phyloP scores from a whole-genome alignment of 1,284 basidiomycete species.

The Testicularia cyperi region DNA sequence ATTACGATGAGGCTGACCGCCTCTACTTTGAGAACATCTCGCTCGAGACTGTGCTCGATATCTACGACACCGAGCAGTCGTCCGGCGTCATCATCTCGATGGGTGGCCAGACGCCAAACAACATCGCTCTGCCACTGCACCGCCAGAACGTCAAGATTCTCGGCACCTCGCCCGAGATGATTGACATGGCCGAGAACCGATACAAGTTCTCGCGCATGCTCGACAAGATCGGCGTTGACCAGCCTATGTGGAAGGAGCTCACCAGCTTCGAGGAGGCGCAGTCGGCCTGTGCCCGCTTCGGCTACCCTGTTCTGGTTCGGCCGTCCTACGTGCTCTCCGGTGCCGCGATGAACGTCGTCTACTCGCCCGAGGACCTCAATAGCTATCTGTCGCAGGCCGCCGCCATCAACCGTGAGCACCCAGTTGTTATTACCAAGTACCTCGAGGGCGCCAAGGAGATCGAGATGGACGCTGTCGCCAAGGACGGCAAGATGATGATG shows the following conservation, averaged over 20 bases:
- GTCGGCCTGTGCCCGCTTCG: slow-evolving; percentile 61
- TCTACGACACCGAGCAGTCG: slow-evolving; percentile 88
- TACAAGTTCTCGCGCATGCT: slow-evolving; percentile 99
- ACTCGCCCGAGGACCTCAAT: slow-evolving; percentile 82
- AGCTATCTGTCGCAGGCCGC: slow-evolving; percentile 94
- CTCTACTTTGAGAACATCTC: slow-evolving; percentile 99
- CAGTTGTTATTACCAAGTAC: slow-evolving; percentile 98
- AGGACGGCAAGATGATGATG: slow-evolving; percentile 96
- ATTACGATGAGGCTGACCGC: slow-evolving; percentile 97
- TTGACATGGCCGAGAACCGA: slow-evolving; percentile 97
- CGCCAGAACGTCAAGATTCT: slow-evolving; percentile 97
- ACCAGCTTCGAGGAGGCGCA: slow-evolving; percentile 86
- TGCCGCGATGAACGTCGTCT: slow-evolving; percentile 99
- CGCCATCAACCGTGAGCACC: slow-evolving; percentile 93
- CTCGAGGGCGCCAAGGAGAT: slow-evolving; percentile 99
- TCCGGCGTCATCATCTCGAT: slow-evolving; percentile 92
- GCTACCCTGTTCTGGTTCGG: slow-evolving; percentile 92
- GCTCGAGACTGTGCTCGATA: slow-evolving; percentile 92
- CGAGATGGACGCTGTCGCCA: slow-evolving; percentile 98
- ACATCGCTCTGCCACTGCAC: slow-evolving; percentile 89
- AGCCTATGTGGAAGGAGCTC: slow-evolving; percentile 95
- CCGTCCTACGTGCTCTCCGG: slow-evolving; percentile 98
- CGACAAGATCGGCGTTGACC: slow-evolving; percentile 96
- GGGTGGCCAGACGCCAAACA: slow-evolving; percentile 98
- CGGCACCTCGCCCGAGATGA: slow-evolving; percentile 98